Percentiles rank a stretch among this genome's conserved stretches.
Evolutionary conservation across 495 filamentous ascomycete genomes (phyloP).

Genomic region (Ramalina intermedia): DNA sequence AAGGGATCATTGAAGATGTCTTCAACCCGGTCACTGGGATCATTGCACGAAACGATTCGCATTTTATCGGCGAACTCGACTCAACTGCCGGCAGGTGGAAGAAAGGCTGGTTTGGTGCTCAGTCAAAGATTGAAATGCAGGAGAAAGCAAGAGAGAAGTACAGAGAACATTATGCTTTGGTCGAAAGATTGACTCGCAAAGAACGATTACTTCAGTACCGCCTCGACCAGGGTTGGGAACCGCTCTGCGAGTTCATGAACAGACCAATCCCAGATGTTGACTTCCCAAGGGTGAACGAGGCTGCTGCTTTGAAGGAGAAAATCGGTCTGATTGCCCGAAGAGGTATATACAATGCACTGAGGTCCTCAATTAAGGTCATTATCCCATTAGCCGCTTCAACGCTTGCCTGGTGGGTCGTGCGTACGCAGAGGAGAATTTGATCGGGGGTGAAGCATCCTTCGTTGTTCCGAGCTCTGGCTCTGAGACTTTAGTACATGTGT

Average conservation of each 20-base stretch:
- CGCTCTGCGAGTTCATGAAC: slow-evolving; percentile 32
- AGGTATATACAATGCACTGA: background rate
- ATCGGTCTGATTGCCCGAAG: background rate
- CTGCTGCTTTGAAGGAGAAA: slow-evolving; percentile 5
- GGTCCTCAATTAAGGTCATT: background rate
- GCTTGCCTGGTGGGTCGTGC: background rate
- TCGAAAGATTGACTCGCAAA: slow-evolving; percentile 27
- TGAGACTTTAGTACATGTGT: too few species aligned
- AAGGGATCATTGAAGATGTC: background rate
- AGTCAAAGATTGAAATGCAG: slow-evolving; percentile 6
- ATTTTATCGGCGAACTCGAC: background rate
- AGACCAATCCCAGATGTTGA: slow-evolving; percentile 26
- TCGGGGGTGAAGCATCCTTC: too few species aligned
- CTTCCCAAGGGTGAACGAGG: slow-evolving; percentile 29
- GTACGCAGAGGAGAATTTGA: too few species aligned
- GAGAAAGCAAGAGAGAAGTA: slow-evolving; percentile 9
- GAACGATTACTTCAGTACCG: slow-evolving; percentile 32
- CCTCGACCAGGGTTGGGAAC: slow-evolving; percentile 35
- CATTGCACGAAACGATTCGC: slow-evolving; percentile 5
- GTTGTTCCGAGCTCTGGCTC: too few species aligned
- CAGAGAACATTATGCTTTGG: slow-evolving; percentile 20
- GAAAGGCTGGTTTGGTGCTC: slow-evolving; percentile 3
- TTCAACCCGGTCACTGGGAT: background rate
- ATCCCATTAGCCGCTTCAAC: background rate
- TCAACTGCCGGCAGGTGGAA: background rate